Conservation (phyloP, 768 basidiomycete species). For the Leccinum boreale region DNA sequence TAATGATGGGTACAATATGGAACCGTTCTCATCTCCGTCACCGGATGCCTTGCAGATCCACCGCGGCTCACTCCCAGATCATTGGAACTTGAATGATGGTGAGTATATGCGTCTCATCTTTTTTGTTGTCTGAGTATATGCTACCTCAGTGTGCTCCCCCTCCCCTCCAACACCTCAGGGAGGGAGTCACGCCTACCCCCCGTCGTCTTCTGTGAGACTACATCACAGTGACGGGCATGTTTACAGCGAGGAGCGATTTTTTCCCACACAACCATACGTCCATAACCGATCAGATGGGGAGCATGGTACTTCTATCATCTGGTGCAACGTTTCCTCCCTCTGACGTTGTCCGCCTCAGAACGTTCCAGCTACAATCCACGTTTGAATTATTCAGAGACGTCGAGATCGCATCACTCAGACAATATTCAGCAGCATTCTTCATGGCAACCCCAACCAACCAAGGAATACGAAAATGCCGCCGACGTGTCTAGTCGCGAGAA, state of each 20-base stretch:
- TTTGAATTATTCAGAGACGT: background rate
- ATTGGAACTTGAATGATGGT: conserved; percentile 15
- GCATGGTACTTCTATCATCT: conserved; percentile 1
- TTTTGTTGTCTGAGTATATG: conserved; percentile 10
- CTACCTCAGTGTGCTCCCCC: conserved; percentile 34
- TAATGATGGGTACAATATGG: background rate
- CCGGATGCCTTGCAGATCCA: conserved; percentile 4
- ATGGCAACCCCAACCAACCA: background rate
- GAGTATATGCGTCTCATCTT: conserved; percentile 24
- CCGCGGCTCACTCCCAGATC: background rate
- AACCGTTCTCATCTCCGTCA: conserved; percentile 8
- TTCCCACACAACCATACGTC: background rate
- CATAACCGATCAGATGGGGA: background rate
- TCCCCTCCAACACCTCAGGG: conserved; percentile 32
- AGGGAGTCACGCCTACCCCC: conserved; percentile 1
- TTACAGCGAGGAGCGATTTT: background rate
- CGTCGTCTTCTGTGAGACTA: background rate
- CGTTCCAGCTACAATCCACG: background rate
- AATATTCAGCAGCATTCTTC: background rate
- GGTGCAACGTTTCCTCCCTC: background rate
- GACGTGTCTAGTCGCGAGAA: background rate
- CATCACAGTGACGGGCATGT: background rate
- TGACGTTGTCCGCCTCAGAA: conserved; percentile 9
- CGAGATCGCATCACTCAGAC: background rate
- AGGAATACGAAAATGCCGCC: background rate